Evolutionary conservation across 495 filamentous ascomycete genomes (phyloP).

Genomic region (Coniosporium apollinis): DNA sequence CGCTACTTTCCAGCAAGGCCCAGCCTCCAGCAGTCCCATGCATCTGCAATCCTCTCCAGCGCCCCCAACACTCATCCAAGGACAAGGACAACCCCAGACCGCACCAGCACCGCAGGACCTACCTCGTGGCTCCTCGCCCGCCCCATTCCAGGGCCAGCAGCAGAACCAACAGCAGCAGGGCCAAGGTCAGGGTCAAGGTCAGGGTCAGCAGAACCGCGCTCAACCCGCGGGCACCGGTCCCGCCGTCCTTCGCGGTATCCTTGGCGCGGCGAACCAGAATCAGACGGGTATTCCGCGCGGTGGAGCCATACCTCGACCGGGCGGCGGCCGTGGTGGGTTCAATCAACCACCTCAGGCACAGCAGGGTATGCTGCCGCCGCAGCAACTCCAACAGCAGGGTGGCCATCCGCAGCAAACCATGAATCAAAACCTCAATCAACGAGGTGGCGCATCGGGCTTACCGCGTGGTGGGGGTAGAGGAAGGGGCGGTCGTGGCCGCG

Average conservation of each 20-base stretch:
- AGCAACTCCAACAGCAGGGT: neutral
- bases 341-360: neutral
- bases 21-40: neutral
- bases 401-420: neutral
- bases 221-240: constrained; percentile 15
- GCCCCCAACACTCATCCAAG: neutral
- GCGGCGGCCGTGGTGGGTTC: constrained; percentile 1
- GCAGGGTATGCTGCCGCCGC: neutral
- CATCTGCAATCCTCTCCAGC: neutral
- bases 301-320: neutral
- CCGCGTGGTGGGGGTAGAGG: neutral
- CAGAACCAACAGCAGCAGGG: constrained; percentile 4
- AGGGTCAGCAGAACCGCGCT: neutral
- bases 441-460: neutral
- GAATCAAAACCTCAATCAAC: neutral
- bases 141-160: constrained; percentile 3
- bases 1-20: constrained; percentile 1
- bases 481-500: neutral
- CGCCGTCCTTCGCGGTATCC: constrained; percentile 13
- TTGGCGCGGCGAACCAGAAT: constrained; percentile 6
- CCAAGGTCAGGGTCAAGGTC: neutral
- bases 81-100: neutral
- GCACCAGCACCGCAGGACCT: constrained; percentile 5
- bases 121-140: constrained; percentile 1
- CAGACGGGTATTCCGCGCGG: constrained; percentile 1